Evolutionary conservation across 2,329 filamentous ascomycete genomes (phyloP), one percentile per base, ranked within the genome.

Genomic region (Botrytis aclada): DNA sequence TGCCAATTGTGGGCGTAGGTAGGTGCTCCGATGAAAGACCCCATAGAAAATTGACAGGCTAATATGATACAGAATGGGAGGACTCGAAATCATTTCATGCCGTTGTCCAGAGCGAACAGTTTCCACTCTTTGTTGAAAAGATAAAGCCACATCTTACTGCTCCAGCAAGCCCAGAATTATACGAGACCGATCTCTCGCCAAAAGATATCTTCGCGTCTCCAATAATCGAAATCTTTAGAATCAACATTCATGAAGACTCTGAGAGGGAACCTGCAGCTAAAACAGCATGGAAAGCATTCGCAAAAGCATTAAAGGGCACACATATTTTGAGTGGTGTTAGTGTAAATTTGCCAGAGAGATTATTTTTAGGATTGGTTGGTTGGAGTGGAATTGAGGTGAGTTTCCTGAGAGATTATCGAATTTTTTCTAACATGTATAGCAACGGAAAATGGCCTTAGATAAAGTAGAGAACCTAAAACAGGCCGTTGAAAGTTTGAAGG

Each of bases 341-440:
- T 29, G 5, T 71, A 12, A 71, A 71, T 25, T 37, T 71, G 29
- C n/a, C 63, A 4, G 70, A 58, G 39, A 66, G 29, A 45, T 14
- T 10, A 0, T 71, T 71, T 37, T 0, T 71, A 8, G 70, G 70
- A 45, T 47, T 66, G 61, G 34, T 66, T 25, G 61, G 61, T 14
- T 71, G 70, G 70, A 54, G 63, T 39, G 51, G 61, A 43, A 22
- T 34, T n/a, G 61, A 71, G 12, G 70, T 66, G 60, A 58, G 70
- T n/a, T 2, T 12, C 25, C 20, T 43, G 22, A 4, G 6, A 34
- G 20, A 22, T 20, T 5, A 16, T 25, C 4, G 22, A 34, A 18
- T 16, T 45, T 45, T 8, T 22, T 62, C 67, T 70, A 32, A 70
- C 39, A 22, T 62, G 29, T 22, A 71, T 39, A 71, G 70, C n/a